phyloP scores from a whole-genome alignment of 1,139 yeast genomes.

The Magnusiomyces ingens region DNA sequence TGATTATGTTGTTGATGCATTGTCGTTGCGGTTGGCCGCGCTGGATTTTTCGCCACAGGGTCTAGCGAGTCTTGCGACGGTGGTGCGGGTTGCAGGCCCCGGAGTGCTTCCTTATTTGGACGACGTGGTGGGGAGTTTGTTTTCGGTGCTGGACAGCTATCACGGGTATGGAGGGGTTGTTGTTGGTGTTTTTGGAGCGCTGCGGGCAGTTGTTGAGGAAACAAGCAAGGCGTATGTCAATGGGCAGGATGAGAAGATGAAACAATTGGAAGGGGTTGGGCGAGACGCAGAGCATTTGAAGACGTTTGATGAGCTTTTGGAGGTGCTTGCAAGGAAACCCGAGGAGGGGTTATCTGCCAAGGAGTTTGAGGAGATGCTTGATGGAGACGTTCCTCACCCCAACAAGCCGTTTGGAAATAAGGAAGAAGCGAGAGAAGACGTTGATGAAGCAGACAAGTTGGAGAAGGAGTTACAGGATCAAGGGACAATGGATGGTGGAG shows the following conservation, averaged over 20 bases:
- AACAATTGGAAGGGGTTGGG: conserved; percentile 23
- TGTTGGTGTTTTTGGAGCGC: conserved; percentile 67
- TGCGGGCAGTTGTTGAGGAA: conserved; percentile 56
- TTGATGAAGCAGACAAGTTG: conserved; percentile 20
- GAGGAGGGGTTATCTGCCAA: conserved; percentile 5
- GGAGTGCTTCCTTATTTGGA: conserved; percentile 57
- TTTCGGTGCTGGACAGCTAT: conserved; percentile 70
- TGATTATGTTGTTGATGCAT: conserved; percentile 73
- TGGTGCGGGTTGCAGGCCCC: conserved; percentile 64
- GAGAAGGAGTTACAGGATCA: conserved; percentile 20
- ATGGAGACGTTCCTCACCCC: conserved; percentile 32
- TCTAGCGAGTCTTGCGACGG: conserved; percentile 59
- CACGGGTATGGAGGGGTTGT: conserved; percentile 73
- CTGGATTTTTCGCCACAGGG: conserved; percentile 68
- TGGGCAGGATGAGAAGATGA: conserved; percentile 10
- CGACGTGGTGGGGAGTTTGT: conserved; percentile 68
- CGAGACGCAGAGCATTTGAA: conserved; percentile 12
- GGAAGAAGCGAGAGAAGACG: conserved; percentile 19
- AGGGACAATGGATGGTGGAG: conserved; percentile 26
- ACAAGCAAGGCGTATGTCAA: conserved; percentile 30
- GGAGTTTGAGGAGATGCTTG: conserved; percentile 27
- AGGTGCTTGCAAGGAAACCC: conserved; percentile 16
- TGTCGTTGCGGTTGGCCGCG: conserved; percentile 61
- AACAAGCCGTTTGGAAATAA: conserved; percentile 12
- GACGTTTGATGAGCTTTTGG: conserved; percentile 21